A percentile compares a stretch with the other conserved stretches of the same genome.
Conservation (phyloP, 768 basidiomycete genomes). For the Hygrophorus russula region DNA sequence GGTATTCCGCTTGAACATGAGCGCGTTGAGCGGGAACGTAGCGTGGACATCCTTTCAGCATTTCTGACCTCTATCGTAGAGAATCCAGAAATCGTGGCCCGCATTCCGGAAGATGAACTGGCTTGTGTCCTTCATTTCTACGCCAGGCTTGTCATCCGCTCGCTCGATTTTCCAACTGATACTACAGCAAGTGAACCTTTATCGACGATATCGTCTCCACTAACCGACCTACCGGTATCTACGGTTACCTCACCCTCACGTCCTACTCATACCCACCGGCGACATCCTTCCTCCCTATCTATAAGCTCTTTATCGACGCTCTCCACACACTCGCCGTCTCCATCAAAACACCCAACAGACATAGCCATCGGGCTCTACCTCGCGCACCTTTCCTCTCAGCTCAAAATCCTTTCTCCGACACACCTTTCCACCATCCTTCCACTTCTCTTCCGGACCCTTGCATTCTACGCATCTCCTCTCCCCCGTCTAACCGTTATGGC, state of each 20-base stretch:
- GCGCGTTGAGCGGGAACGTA: slow-evolving; percentile 49
- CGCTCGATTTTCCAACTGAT: slow-evolving; percentile 26
- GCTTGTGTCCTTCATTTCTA: slow-evolving; percentile 51
- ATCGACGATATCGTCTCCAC: slow-evolving; percentile 22
- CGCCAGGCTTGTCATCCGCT: slow-evolving; percentile 42
- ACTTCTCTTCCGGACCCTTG: slow-evolving; percentile 59
- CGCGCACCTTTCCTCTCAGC: slow-evolving; percentile 46
- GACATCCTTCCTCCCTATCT: slow-evolving; percentile 54
- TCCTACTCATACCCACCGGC: slow-evolving; percentile 33
- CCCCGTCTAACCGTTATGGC: slow-evolving; percentile 50
- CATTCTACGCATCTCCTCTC: slow-evolving; percentile 54
- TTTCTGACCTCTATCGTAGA: slow-evolving; percentile 44
- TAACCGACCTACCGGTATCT: slow-evolving; percentile 17
- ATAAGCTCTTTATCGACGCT: slow-evolving; percentile 27
- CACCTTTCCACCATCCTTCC: slow-evolving; percentile 51
- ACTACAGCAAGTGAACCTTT: slow-evolving; percentile 9
- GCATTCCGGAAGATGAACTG: slow-evolving; percentile 49
- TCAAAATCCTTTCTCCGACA: slow-evolving; percentile 45
- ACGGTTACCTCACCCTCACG: slow-evolving; percentile 15
- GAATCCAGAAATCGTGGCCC: slow-evolving; percentile 40
- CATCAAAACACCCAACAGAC: slow-evolving; percentile 44
- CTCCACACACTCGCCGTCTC: slow-evolving; percentile 17
- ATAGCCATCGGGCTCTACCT: slow-evolving; percentile 54
- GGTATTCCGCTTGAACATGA: slow-evolving; percentile 28
- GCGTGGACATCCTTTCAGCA: slow-evolving; percentile 46